Conservation (phyloP, 2,329 filamentous ascomycete genomes). For the Penicillium sp. region DNA sequence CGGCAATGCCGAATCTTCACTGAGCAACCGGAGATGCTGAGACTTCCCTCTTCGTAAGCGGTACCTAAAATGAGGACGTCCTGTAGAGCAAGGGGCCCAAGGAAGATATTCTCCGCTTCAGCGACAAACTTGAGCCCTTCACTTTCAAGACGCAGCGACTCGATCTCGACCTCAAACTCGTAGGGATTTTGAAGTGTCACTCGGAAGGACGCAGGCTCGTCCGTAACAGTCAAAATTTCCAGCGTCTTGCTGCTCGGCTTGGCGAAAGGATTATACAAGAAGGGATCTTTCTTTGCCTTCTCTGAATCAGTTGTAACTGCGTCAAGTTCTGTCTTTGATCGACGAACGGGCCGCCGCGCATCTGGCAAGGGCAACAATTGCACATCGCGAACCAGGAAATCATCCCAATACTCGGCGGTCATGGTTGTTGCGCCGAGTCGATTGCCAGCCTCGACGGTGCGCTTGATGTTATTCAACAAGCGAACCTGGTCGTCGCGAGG, state of each 20-base stretch:
- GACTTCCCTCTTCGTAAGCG: slow-evolving; percentile 59
- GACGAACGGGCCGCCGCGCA: slow-evolving; percentile 59
- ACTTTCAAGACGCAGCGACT: slow-evolving; percentile 68
- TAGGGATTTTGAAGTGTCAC: slow-evolving; percentile 90
- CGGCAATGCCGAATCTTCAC: slow-evolving; percentile 77
- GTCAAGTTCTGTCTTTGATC: slow-evolving; percentile 50
- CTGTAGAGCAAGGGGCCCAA: slow-evolving; percentile 80
- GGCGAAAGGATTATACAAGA: slow-evolving; percentile 91
- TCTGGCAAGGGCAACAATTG: slow-evolving; percentile 59
- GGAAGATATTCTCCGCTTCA: slow-evolving; percentile 55
- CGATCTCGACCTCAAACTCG: slow-evolving; percentile 85
- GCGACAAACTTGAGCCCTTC: slow-evolving; percentile 69
- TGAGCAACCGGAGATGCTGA: slow-evolving; percentile 71
- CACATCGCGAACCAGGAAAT: slow-evolving; percentile 78
- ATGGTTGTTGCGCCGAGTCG: slow-evolving; percentile 65
- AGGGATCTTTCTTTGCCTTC: slow-evolving; percentile 60
- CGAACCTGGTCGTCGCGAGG: slow-evolving; percentile 76
- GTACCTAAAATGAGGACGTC: slow-evolving; percentile 65
- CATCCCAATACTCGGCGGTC: slow-evolving; percentile 90
- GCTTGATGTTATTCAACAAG: slow-evolving; percentile 76
- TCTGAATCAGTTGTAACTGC: slow-evolving; percentile 36
- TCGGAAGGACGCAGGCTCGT: slow-evolving; percentile 69
- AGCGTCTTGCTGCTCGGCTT: slow-evolving; percentile 55
- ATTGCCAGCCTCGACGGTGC: slow-evolving; percentile 71
- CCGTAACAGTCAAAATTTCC: slow-evolving; percentile 68